Evolutionary conservation across 2,329 filamentous ascomycete species (phyloP), one percentile per base, ranked within the genome.

Genomic region (Alternaria atra): DNA sequence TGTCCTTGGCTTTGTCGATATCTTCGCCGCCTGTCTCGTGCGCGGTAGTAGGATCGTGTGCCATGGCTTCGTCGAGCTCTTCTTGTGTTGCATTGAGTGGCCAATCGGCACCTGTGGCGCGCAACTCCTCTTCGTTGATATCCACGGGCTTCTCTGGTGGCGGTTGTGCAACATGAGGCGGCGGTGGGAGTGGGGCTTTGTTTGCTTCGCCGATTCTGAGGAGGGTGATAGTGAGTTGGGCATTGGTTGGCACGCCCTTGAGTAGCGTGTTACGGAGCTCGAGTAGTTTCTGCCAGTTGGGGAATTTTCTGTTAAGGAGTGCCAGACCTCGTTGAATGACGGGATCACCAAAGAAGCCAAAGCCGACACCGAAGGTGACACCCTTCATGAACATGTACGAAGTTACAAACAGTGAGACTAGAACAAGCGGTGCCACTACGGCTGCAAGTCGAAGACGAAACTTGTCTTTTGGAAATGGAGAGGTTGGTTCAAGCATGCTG

Each of bases 161-260:
- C 29, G 83, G 78, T 9, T 75, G 63, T 3, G 70, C 62, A 23
- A 82, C 78, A 15, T 74, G 76, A 15, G 86, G 86, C 23, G 86
- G 85, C 10, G 86, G 82, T 30, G 92, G 91, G 0, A 96, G 79
- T 0, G 93, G 93, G 0, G 91, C 89, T 66, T 91, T 91, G 79
- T 94, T 94, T 10, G 87, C 87, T 78, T 96, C 93, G 40, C 92
- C 92, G 30, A 94, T 88, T 5, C 93, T 90, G 10, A 96, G 86
- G 1, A 96, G 84, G 0, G 92, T 96, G 29, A 96, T 81, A 0
- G 92, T 89, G 17, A 96, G 86, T 73, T 97, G 93, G 4, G 92
- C 91, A 73, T 96, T 95, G 2, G 92, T 97, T 1, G 93, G 93
- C 0, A 95, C 89, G 2, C 92, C 91, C 73, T 91, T 92, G 52